A percentile compares a stretch with the other conserved stretches of the same genome.
Conservation (phyloP, 2,329 filamentous ascomycete genomes). For the Diaporthe ampelina region DNA sequence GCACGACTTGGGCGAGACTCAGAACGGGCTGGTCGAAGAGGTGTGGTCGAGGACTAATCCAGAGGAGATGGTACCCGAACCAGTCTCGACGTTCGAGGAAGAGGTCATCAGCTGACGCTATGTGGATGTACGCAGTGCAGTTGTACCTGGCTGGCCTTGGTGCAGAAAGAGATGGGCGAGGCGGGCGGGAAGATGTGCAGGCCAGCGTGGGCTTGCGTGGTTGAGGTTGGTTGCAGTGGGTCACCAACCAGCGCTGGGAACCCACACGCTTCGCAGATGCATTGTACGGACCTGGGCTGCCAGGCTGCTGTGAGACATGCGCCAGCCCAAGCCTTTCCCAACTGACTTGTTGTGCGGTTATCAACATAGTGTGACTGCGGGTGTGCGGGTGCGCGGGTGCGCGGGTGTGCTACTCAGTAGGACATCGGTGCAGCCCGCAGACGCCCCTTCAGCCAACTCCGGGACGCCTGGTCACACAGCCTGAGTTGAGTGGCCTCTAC, state of each 20-base stretch:
- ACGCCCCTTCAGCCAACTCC: too few species aligned
- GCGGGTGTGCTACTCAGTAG: conserved; percentile 7
- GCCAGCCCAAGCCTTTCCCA: not conserved
- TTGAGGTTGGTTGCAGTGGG: conserved; percentile 17
- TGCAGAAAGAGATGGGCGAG: not conserved
- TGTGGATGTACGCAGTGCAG: not conserved
- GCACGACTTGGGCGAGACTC: not conserved
- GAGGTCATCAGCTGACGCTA: not conserved
- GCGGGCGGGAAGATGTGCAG: too few species aligned
- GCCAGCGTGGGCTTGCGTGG: too few species aligned
- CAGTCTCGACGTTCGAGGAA: too few species aligned
- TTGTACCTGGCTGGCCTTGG: not conserved
- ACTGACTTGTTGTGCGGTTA: conserved; percentile 1
- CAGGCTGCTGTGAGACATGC: not conserved
- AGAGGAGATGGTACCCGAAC: too few species aligned
- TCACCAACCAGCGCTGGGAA: conserved; percentile 6
- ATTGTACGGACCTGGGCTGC: not conserved
- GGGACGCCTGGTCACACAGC: conserved; percentile 1
- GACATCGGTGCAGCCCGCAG: too few species aligned
- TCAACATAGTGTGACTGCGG: conserved; percentile 25
- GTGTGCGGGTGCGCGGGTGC: conserved; percentile 4
- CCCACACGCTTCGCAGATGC: too few species aligned
- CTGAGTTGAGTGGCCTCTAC: not conserved
- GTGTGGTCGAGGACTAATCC: not conserved
- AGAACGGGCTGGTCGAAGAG: not conserved